Percentiles rank a stretch among this genome's conserved stretches.
phyloP scores from a whole-genome alignment of 306 rosid species.

The Lathyrus aphaca region DNA sequence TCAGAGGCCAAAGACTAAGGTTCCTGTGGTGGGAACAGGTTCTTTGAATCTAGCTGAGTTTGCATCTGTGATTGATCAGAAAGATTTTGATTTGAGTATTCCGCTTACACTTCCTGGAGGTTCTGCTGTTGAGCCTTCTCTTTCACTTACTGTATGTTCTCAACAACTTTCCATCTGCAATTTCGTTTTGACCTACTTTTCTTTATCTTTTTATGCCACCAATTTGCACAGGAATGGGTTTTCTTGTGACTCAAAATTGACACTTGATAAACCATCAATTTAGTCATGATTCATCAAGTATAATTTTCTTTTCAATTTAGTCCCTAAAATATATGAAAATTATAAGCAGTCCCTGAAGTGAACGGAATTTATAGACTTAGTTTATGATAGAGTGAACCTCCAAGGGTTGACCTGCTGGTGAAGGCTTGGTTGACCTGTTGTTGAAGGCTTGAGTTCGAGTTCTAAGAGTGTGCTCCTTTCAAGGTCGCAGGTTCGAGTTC shows the following conservation, averaged over 20 bases:
- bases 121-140: slow-evolving; percentile 57
- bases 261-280: neutral
- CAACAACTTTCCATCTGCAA: neutral
- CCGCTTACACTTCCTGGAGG: slow-evolving; percentile 59
- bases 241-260: slow-evolving; percentile 5
- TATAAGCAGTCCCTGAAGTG: neutral
- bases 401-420: too few species aligned
- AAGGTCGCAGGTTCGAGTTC: too few species aligned
- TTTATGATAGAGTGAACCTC: too few species aligned
- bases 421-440: too few species aligned
- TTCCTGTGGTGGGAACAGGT: slow-evolving; percentile 70
- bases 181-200: slow-evolving; percentile 1
- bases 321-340: neutral
- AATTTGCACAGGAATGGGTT: neutral
- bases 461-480: too few species aligned
- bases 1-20: slow-evolving; percentile 74
- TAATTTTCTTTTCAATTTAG: neutral
- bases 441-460: too few species aligned
- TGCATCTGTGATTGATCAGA: slow-evolving; percentile 70
- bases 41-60: slow-evolving; percentile 87
- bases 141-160: slow-evolving; percentile 68
- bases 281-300: neutral
- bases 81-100: slow-evolving; percentile 71
- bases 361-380: neutral
- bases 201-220: neutral